Percentiles rank a stretch among this genome's conserved stretches.
Evolutionary conservation across 345 rosid species (phyloP).

Genomic region (Citrus unshiu): DNA sequence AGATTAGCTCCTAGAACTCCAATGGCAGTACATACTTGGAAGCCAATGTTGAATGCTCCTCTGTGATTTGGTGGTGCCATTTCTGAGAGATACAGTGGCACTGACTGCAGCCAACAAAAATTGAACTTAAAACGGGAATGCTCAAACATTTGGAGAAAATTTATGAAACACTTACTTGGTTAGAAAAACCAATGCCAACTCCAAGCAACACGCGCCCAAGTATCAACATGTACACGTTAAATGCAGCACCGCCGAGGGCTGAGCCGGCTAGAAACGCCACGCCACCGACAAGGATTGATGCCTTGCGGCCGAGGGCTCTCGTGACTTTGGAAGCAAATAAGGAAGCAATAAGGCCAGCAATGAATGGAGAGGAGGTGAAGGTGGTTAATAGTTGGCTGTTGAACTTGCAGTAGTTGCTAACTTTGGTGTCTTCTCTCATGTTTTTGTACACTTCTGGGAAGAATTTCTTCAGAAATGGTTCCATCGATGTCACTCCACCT

Average conservation of each 20-base stretch:
- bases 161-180: slow-evolving; percentile 42
- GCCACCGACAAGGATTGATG: slow-evolving; percentile 58
- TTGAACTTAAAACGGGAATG: neutral
- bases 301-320: slow-evolving; percentile 54
- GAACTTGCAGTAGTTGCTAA: slow-evolving; percentile 48
- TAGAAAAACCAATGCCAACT: slow-evolving; percentile 68
- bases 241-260: slow-evolving; percentile 54
- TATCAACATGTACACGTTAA: slow-evolving; percentile 52
- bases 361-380: slow-evolving; percentile 55
- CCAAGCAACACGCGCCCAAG: slow-evolving; percentile 69
- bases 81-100: slow-evolving; percentile 73
- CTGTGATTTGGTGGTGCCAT: slow-evolving; percentile 75
- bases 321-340: slow-evolving; percentile 58
- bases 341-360: slow-evolving; percentile 59
- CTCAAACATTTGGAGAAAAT: no score
- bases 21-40: slow-evolving; percentile 55
- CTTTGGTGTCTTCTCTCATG: slow-evolving; percentile 16
- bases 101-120: slow-evolving; percentile 38
- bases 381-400: slow-evolving; percentile 33
- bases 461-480: slow-evolving; percentile 33
- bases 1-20: slow-evolving; percentile 58
- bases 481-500: slow-evolving; percentile 34
- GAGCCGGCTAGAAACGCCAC: slow-evolving; percentile 57
- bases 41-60: slow-evolving; percentile 77
- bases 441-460: slow-evolving; percentile 40